phyloP scores from a whole-genome alignment of 2,329 filamentous ascomycete species.

The Talaromyces verruculosus region DNA sequence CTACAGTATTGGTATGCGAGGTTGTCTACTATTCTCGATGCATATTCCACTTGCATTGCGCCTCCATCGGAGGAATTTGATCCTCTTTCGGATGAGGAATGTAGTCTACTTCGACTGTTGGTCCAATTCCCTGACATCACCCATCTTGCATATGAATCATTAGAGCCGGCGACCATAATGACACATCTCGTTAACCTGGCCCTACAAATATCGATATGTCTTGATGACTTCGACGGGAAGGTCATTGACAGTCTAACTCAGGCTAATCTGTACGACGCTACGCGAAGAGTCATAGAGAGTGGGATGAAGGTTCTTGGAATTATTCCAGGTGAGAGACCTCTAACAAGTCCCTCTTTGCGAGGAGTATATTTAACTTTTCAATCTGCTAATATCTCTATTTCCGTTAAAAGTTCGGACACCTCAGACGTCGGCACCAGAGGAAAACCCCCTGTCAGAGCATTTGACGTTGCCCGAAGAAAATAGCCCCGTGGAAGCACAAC shows the following conservation, averaged over 20 bases:
- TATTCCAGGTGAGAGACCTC: neutral
- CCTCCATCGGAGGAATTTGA: neutral
- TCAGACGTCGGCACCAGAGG: neutral
- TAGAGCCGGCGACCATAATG: neutral
- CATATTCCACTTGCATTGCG: neutral
- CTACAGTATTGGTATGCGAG: conserved; percentile 3
- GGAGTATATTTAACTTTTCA: neutral
- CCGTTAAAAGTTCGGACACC: neutral
- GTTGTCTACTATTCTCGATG: neutral
- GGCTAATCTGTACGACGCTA: neutral
- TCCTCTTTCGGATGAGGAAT: neutral
- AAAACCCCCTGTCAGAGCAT: neutral
- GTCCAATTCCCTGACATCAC: conserved; percentile 4
- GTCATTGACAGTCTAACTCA: neutral
- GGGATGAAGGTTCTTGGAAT: conserved; percentile 6
- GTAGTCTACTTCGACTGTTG: neutral
- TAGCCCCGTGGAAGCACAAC: neutral
- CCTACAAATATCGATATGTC: neutral
- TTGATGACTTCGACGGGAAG: neutral
- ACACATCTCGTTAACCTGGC: neutral
- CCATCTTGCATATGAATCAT: neutral
- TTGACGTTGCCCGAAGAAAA: neutral
- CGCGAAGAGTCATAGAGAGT: neutral
- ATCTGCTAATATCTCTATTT: neutral
- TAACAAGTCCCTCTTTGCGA: neutral